These are phyloP conservation scores for Nannochloris sp. DNA, from an alignment of 139 green algal genomes.

Conservation along the genomic window DNA sequence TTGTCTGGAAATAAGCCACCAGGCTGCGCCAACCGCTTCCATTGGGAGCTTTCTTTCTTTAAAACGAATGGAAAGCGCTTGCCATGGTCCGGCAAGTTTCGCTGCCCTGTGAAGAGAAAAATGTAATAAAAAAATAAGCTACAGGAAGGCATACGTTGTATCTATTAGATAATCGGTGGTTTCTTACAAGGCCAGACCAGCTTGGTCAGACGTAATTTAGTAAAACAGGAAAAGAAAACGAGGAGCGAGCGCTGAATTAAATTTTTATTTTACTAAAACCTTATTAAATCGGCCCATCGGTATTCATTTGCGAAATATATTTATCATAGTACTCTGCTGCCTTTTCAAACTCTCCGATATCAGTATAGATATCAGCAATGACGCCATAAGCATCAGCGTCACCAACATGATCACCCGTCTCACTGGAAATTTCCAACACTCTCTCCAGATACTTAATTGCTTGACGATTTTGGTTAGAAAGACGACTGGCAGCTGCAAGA, in stretches of 20 bases:
- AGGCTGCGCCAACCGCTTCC: slow-evolving; percentile 5
- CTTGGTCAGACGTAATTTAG: background rate
- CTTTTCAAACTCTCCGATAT: slow-evolving; percentile 85
- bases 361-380: slow-evolving; percentile 92
- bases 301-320: slow-evolving; percentile 67
- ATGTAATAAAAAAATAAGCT: slow-evolving; percentile 3
- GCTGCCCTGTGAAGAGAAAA: background rate
- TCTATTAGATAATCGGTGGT: background rate
- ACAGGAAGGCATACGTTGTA: background rate
- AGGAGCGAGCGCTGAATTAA: background rate
- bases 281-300: slow-evolving; percentile 52
- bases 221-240: background rate
- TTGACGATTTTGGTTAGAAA: slow-evolving; percentile 60
- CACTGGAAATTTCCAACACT: slow-evolving; percentile 73
- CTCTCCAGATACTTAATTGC: slow-evolving; percentile 80
- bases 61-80: slow-evolving; percentile 6
- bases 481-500: slow-evolving; percentile 63
- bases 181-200: background rate
- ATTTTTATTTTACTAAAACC: background rate
- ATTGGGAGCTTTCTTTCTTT: slow-evolving; percentile 3
- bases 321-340: slow-evolving; percentile 82
- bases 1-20: background rate
- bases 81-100: slow-evolving; percentile 2
- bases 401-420: slow-evolving; percentile 65
- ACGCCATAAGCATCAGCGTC: slow-evolving; percentile 84